A percentile compares a stretch with the other conserved stretches of the same genome.
Evolutionary conservation across 1,284 basidiomycete genomes (phyloP).

Genomic region (Marasmius tenuissimus): DNA sequence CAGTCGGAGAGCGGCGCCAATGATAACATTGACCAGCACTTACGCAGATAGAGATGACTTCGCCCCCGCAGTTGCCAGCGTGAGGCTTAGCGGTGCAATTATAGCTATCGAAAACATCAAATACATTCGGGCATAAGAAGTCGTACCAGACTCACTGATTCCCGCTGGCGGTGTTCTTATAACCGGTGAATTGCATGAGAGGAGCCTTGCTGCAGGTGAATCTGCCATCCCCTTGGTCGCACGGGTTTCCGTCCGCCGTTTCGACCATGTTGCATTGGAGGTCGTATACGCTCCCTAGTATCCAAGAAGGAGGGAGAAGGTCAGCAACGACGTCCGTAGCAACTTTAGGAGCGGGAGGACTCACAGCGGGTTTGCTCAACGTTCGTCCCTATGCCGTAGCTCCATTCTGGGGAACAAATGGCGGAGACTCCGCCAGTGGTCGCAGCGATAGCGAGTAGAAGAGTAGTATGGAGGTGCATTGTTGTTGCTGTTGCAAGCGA

Average conservation of each 20-base stretch:
- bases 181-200: not conserved
- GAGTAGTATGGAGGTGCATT: too few species aligned
- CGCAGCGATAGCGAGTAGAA: too few species aligned
- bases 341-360: too few species aligned
- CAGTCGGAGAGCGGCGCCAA: too few species aligned
- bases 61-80: not conserved
- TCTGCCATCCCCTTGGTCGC: not conserved
- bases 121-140: not conserved
- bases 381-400: too few species aligned
- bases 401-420: too few species aligned
- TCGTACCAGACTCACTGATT: not conserved
- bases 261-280: not conserved
- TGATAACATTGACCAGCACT: too few species aligned
- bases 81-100: not conserved
- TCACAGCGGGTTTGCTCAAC: too few species aligned
- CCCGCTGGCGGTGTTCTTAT: not conserved
- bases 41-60: not conserved
- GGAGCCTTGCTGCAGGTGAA: not conserved
- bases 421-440: too few species aligned
- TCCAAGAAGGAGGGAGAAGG: not conserved
- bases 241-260: not conserved
- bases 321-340: too few species aligned
- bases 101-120: not conserved
- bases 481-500: too few species aligned
- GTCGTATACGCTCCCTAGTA: not conserved